A percentile compares a stretch with the other conserved stretches of the same genome.
These are phyloP conservation scores for Clohesyomyces aquaticus DNA, from an alignment of 495 filamentous ascomycete genomes.

Conservation along the genomic window DNA sequence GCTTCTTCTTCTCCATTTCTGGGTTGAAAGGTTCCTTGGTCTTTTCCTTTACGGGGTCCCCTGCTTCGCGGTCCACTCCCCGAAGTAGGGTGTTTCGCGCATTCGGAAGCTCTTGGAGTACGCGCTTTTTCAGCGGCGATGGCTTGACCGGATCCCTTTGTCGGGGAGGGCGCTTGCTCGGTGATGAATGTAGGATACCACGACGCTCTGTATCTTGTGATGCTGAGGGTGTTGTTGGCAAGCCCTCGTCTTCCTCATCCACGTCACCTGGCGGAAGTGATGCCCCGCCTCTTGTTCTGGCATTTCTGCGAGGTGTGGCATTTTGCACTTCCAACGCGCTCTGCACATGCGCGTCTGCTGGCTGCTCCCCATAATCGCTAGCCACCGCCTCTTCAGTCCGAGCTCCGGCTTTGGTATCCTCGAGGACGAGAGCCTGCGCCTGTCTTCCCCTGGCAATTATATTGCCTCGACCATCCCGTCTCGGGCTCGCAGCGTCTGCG, in stretches of 20 bases:
- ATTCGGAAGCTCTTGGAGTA: not conserved
- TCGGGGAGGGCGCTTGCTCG: slow-evolving; percentile 34
- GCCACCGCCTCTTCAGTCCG: not conserved
- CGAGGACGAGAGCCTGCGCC: slow-evolving; percentile 23
- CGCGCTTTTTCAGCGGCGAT: slow-evolving; percentile 20
- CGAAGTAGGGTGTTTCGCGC: too few relatives aligned
- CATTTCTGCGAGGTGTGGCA: slow-evolving; percentile 7
- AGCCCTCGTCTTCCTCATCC: slow-evolving; percentile 33
- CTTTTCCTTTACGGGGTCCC: not conserved
- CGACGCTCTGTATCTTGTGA: slow-evolving; percentile 34
- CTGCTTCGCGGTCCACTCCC: not conserved
- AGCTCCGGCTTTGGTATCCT: not conserved
- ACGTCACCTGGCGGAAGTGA: slow-evolving; percentile 7
- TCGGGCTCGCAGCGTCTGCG: slow-evolving; percentile 13
- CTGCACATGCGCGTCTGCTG: slow-evolving; percentile 13
- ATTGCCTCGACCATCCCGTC: slow-evolving; percentile 15
- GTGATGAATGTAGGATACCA: slow-evolving; percentile 39
- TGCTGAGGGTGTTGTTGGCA: slow-evolving; percentile 27
- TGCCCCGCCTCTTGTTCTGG: not conserved
- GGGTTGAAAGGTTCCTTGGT: slow-evolving; percentile 22
- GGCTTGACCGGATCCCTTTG: slow-evolving; percentile 23
- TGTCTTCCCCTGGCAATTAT: slow-evolving; percentile 25
- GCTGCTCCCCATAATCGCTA: slow-evolving; percentile 8
- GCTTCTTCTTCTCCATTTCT: slow-evolving; percentile 31
- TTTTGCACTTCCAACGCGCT: not conserved